Percentiles rank a stretch among this genome's conserved stretches.
Conservation (phyloP, 2,329 filamentous ascomycete genomes). For the Monosporascus sp. region DNA sequence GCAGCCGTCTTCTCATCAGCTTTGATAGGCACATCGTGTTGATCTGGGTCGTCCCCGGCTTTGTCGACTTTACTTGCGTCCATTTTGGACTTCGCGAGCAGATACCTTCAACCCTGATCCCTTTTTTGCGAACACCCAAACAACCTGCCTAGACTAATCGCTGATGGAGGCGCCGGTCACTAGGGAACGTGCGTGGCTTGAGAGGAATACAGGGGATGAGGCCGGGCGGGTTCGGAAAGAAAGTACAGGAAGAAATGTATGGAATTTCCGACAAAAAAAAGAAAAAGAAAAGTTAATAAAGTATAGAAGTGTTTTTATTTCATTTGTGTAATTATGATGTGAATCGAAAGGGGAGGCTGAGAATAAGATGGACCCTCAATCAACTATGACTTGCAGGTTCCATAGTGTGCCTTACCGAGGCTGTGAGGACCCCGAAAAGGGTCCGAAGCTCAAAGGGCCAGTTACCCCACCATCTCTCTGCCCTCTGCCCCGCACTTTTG, state of each 20-base stretch:
- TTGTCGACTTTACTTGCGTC: conserved; percentile 11
- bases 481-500: too few species aligned
- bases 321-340: too few species aligned
- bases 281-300: too few species aligned
- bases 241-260: too few species aligned
- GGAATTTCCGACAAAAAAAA: too few species aligned
- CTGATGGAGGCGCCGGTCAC: background rate
- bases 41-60: conserved; percentile 9
- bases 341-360: background rate
- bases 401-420: background rate
- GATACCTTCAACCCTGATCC: background rate
- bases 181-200: background rate
- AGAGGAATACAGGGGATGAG: background rate
- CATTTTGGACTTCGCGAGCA: conserved; percentile 9
- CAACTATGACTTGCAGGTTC: background rate
- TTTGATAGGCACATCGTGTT: conserved; percentile 10
- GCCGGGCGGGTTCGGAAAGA: too few species aligned
- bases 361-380: too few species aligned
- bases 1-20: conserved; percentile 18
- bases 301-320: too few species aligned
- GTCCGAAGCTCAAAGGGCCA: too few species aligned
- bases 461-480: too few species aligned
- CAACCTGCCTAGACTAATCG: too few species aligned
- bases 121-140: background rate
- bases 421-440: background rate